phyloP scores from a whole-genome alignment of 352 stramenopile species.

The Peronosclerospora sorghi region DNA sequence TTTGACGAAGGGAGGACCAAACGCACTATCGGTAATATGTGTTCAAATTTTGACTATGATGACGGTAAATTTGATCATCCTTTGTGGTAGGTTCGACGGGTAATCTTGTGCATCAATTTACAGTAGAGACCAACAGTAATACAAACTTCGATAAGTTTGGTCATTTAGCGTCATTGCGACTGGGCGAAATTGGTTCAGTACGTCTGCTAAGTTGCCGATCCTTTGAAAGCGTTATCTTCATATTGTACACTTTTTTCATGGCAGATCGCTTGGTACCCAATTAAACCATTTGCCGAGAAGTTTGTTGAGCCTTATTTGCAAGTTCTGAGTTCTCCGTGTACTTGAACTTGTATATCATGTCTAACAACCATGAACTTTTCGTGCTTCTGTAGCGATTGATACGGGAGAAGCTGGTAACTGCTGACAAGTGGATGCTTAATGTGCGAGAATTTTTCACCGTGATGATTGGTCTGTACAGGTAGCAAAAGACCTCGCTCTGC shows the following conservation, averaged over 20 bases:
- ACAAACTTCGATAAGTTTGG: constrained; percentile 72
- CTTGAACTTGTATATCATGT: background rate
- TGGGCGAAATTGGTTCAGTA: constrained; percentile 59
- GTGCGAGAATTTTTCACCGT: constrained; percentile 70
- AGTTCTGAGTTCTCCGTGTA: constrained; percentile 12
- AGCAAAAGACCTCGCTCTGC: constrained; percentile 1
- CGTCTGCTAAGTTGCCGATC: background rate
- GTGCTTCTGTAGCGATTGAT: constrained; percentile 45
- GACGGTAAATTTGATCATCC: background rate
- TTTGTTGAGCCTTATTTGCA: constrained; percentile 67
- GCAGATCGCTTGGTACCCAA: constrained; percentile 66
- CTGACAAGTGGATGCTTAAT: constrained; percentile 35
- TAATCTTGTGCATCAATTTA: constrained; percentile 63
- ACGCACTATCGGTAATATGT: constrained; percentile 39
- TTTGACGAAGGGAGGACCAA: constrained; percentile 44
- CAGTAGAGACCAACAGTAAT: constrained; percentile 48
- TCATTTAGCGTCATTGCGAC: constrained; percentile 53
- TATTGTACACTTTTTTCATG: constrained; percentile 1
- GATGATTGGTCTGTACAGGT: constrained; percentile 72
- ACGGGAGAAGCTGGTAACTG: constrained; percentile 47
- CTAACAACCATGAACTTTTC: constrained; percentile 1
- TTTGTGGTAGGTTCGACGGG: constrained; percentile 37
- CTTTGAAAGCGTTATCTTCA: constrained; percentile 4
- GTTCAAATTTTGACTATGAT: background rate
- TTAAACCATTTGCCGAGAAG: constrained; percentile 70